Conservation (phyloP, 805 yeast species). For the Wickerhamiella bombiphila region DNA sequence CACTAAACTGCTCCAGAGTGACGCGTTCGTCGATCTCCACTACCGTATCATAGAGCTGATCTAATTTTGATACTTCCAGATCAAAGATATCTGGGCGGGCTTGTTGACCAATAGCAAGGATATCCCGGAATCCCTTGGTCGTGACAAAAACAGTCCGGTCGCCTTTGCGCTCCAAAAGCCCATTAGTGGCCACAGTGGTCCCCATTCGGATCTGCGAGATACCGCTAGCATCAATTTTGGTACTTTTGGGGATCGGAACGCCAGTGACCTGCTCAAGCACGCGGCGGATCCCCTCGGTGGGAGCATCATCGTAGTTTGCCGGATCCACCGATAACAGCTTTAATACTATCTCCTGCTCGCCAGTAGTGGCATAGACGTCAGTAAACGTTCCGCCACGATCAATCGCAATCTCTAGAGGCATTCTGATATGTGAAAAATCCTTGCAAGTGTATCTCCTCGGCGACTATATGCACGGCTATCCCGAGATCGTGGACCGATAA, state of each 20-base stretch:
- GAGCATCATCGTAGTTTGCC: slow-evolving; percentile 75
- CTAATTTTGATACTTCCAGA: slow-evolving; percentile 56
- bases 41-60: slow-evolving; percentile 57
- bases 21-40: slow-evolving; percentile 83
- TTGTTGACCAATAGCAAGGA: slow-evolving; percentile 75
- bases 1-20: slow-evolving; percentile 65
- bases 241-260: slow-evolving; percentile 40
- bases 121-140: slow-evolving; percentile 78
- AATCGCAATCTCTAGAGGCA: slow-evolving; percentile 17
- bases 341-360: slow-evolving; percentile 45
- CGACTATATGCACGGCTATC: too few species aligned
- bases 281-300: slow-evolving; percentile 79
- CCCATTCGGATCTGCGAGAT: slow-evolving; percentile 75
- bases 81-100: slow-evolving; percentile 84
- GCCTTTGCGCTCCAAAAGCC: slow-evolving; percentile 83
- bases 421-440: too few species aligned
- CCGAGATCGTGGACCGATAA: too few species aligned
- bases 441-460: too few species aligned
- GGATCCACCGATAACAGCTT: slow-evolving; percentile 84
- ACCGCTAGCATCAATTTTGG: slow-evolving; percentile 35
- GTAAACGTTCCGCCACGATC: slow-evolving; percentile 85
- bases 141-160: slow-evolving; percentile 74
- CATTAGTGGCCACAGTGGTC: slow-evolving; percentile 92
- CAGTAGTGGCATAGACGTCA: slow-evolving; percentile 47
- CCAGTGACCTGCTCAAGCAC: slow-evolving; percentile 49